Conservation (phyloP, 108 stramenopile species). For the Cyclotella atomus region DNA sequence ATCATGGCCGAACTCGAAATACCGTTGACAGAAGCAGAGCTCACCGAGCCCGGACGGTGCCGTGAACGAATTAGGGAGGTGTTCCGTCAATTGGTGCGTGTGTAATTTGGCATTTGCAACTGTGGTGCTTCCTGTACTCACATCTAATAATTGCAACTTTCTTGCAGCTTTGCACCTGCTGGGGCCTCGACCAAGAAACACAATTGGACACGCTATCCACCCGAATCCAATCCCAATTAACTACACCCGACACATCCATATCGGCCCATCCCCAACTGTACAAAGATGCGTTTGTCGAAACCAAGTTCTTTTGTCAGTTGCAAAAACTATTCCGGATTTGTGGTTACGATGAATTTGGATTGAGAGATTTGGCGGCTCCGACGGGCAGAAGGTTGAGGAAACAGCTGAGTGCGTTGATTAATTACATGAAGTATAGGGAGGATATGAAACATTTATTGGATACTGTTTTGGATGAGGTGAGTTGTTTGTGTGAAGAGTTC, state of each 20-base stretch:
- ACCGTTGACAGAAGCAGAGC: constrained; percentile 74
- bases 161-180: constrained; percentile 59
- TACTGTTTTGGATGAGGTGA: constrained; percentile 51
- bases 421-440: constrained; percentile 94
- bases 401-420: constrained; percentile 93
- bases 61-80: constrained; percentile 82
- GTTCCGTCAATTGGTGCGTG: constrained; percentile 65
- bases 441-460: constrained; percentile 79
- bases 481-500: background rate
- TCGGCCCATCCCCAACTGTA: constrained; percentile 82
- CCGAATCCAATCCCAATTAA: constrained; percentile 5
- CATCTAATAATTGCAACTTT: no score
- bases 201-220: constrained; percentile 29
- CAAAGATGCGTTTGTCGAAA: constrained; percentile 80
- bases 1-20: constrained; percentile 85
- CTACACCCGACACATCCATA: background rate
- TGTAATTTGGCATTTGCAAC: background rate
- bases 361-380: constrained; percentile 85
- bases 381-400: constrained; percentile 71
- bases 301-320: constrained; percentile 79
- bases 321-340: constrained; percentile 85
- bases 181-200: constrained; percentile 59
- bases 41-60: constrained; percentile 81
- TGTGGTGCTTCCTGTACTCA: no score
- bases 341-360: constrained; percentile 89